Percentiles rank a stretch among this genome's conserved stretches.
Evolutionary conservation across 495 filamentous ascomycete genomes (phyloP).

Genomic region (Geopyxis carbonaria): DNA sequence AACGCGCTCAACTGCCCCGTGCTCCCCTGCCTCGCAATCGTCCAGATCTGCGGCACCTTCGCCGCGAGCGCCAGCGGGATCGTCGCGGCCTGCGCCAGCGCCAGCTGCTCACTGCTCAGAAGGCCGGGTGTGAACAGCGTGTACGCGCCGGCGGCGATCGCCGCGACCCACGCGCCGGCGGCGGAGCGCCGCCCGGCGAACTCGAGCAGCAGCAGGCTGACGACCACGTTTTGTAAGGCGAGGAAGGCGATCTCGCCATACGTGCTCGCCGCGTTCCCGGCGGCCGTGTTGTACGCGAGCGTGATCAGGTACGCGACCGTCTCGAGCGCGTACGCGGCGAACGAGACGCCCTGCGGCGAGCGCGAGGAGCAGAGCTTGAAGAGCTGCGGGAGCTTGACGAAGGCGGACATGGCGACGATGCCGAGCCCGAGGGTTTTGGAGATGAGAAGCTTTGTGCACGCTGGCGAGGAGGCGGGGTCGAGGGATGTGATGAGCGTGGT

Average conservation of each 20-base stretch:
- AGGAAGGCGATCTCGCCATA: conserved; percentile 90
- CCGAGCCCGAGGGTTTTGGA: conserved; percentile 84
- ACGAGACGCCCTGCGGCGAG: conserved; percentile 66
- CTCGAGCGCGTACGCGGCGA: conserved; percentile 82
- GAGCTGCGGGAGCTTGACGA: conserved; percentile 94
- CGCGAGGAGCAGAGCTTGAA: conserved; percentile 67
- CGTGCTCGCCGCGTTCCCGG: conserved; percentile 85
- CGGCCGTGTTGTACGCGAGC: conserved; percentile 75
- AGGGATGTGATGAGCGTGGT: conserved; percentile 62
- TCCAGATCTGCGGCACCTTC: conserved; percentile 81
- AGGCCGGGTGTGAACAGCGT: conserved; percentile 52
- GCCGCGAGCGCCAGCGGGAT: conserved; percentile 67
- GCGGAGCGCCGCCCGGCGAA: conserved; percentile 45
- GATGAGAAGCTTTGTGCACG: conserved; percentile 70
- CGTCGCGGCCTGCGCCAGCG: conserved; percentile 67
- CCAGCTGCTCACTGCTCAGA: conserved; percentile 48
- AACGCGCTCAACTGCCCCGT: conserved; percentile 95
- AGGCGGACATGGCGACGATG: conserved; percentile 70
- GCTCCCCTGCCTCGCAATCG: conserved; percentile 64
- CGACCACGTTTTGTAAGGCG: conserved; percentile 74
- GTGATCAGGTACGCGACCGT: conserved; percentile 68
- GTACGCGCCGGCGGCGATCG: conserved; percentile 47
- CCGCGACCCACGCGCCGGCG: conserved; percentile 59
- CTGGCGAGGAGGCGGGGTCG: conserved; percentile 47
- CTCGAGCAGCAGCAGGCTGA: conserved; percentile 65